These are phyloP conservation scores for Aspergillus quadrilineatus DNA, from an alignment of 2,329 filamentous ascomycete genomes.

Conservation along the genomic window DNA sequence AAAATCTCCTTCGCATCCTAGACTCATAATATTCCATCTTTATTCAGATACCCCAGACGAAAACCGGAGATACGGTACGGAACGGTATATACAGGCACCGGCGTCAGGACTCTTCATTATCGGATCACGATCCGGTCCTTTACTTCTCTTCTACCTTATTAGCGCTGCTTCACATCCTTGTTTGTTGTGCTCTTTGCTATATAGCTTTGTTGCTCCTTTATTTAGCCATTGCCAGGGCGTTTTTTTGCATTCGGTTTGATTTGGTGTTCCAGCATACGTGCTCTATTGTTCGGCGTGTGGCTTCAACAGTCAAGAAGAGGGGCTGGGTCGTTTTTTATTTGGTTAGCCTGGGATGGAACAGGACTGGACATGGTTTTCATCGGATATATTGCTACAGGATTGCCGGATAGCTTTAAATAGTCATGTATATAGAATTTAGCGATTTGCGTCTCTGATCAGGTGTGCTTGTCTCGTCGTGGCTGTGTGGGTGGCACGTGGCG, in stretches of 20 bases:
- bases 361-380: not conserved
- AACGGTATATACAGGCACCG: conserved; percentile 25
- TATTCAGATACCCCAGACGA: conserved; percentile 24
- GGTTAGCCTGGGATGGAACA: not conserved
- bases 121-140: conserved; percentile 10
- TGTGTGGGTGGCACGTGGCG: too few relatives aligned
- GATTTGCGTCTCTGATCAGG: not conserved
- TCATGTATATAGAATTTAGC: conserved; percentile 1
- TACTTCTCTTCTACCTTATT: not conserved
- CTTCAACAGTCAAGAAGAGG: not conserved
- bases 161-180: not conserved
- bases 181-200: not conserved
- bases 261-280: not conserved
- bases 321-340: not conserved
- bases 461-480: not conserved
- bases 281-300: not conserved
- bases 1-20: conserved; percentile 9
- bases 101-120: conserved; percentile 17
- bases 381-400: not conserved
- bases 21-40: conserved; percentile 15
- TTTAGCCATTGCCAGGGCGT: not conserved
- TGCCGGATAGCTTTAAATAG: not conserved
- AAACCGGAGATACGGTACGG: not conserved
- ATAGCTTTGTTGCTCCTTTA: not conserved
- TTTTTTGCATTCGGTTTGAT: not conserved